Percentiles rank a stretch among this genome's conserved stretches.
phyloP scores from a whole-genome alignment of 148 eudicot species.

The Polygonum maritimum region DNA sequence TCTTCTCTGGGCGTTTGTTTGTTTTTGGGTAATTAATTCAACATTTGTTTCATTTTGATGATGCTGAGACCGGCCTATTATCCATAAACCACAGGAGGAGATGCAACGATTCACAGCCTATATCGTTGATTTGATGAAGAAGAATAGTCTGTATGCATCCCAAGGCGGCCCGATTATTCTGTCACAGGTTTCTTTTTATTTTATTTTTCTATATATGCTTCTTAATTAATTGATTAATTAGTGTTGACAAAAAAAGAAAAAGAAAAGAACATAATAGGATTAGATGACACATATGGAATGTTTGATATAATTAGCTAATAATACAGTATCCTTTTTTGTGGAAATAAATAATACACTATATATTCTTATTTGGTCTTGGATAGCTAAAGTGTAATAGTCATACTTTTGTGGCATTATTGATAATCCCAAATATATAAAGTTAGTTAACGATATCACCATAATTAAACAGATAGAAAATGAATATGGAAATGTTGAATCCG shows the following conservation, averaged over 20 bases:
- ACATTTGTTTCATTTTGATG: neutral
- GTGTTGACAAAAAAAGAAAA: neutral
- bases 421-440: too few relatives aligned
- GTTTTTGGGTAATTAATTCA: neutral
- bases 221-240: neutral
- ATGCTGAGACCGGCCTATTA: neutral
- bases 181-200: constrained; percentile 55
- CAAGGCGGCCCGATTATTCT: constrained; percentile 98
- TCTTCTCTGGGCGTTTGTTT: neutral
- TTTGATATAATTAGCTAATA: neutral
- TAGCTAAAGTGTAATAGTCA: neutral
- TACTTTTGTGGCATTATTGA: neutral
- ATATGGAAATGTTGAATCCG: constrained; percentile 61
- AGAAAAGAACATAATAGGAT: neutral
- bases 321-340: too few relatives aligned
- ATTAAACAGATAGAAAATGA: constrained; percentile 75
- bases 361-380: neutral
- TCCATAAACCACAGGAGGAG: constrained; percentile 44
- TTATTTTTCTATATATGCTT: neutral
- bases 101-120: constrained; percentile 82
- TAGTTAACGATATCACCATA: too few relatives aligned
- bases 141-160: constrained; percentile 72
- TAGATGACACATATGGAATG: neutral
- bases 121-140: constrained; percentile 87
- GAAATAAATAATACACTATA: too few relatives aligned